These are phyloP conservation scores for Uronychia setigera DNA, from an alignment of 73 alveolate genomes.

Conservation along the genomic window DNA sequence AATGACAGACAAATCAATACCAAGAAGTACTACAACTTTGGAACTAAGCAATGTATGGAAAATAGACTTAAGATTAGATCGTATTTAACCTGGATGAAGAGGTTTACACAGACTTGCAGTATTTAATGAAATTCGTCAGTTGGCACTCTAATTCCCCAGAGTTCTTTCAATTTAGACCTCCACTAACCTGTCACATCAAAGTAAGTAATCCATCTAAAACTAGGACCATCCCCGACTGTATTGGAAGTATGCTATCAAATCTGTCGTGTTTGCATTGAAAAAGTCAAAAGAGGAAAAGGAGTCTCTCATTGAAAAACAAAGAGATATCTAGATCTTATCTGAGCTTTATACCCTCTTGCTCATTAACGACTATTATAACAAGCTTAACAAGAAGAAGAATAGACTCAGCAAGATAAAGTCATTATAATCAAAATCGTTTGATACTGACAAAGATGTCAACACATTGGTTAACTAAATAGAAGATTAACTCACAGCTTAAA, in stretches of 20 bases:
- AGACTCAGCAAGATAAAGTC: neutral
- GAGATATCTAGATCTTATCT: neutral
- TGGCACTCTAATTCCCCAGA: conserved; percentile 37
- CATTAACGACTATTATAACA: neutral
- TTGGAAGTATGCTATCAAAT: conserved; percentile 53
- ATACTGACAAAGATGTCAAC: conserved; percentile 1
- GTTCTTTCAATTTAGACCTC: conserved; percentile 14
- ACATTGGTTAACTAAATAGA: conserved; percentile 10
- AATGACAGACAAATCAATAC: conserved; percentile 6
- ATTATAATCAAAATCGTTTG: neutral
- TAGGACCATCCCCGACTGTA: conserved; percentile 9
- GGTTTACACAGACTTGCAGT: conserved; percentile 37
- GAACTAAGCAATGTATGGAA: conserved; percentile 15
- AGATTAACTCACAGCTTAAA: conserved; percentile 24
- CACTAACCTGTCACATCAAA: neutral
- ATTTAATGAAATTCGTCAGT: conserved; percentile 22
- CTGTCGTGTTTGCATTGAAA: conserved; percentile 19
- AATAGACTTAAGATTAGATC: neutral
- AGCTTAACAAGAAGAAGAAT: neutral
- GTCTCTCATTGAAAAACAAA: neutral
- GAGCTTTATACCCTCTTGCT: neutral
- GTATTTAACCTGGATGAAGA: conserved; percentile 44
- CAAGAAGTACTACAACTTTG: conserved; percentile 20
- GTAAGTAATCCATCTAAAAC: too few species aligned
- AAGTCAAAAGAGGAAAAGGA: conserved; percentile 18